phyloP scores from a whole-genome alignment of 768 basidiomycete species.

The Collybiopsis confluens region DNA sequence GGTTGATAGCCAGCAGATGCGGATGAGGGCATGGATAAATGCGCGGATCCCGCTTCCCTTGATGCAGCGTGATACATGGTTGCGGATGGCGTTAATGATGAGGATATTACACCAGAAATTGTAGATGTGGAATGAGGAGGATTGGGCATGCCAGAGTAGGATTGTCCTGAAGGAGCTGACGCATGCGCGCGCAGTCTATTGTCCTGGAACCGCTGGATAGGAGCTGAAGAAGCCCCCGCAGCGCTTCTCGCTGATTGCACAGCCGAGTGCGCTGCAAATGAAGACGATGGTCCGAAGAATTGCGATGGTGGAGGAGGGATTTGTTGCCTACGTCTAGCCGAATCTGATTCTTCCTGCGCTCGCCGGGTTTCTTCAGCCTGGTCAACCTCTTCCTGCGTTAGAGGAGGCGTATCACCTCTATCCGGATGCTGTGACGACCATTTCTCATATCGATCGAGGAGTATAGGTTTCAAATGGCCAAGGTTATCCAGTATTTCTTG shows the following conservation, averaged over 20 bases:
- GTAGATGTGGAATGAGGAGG: slow-evolving; percentile 10
- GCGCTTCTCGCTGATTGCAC: slow-evolving; percentile 27
- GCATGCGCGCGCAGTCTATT: slow-evolving; percentile 24
- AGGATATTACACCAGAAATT: neutral
- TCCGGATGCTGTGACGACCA: slow-evolving; percentile 49
- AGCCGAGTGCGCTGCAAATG: slow-evolving; percentile 13
- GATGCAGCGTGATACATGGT: neutral
- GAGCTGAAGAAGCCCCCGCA: slow-evolving; percentile 14
- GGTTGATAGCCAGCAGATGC: slow-evolving; percentile 24
- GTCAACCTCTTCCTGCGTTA: slow-evolving; percentile 15
- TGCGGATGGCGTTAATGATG: neutral
- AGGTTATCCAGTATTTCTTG: slow-evolving; percentile 69
- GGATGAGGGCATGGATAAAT: slow-evolving; percentile 27
- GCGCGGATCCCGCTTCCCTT: slow-evolving; percentile 20
- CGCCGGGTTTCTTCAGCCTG: slow-evolving; percentile 10
- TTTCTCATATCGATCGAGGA: slow-evolving; percentile 60
- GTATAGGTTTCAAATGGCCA: slow-evolving; percentile 55
- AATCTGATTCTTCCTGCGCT: slow-evolving; percentile 1
- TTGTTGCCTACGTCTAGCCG: neutral
- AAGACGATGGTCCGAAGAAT: slow-evolving; percentile 10
- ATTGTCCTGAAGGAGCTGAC: slow-evolving; percentile 15
- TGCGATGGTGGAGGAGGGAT: slow-evolving; percentile 2
- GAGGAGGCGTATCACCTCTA: slow-evolving; percentile 22
- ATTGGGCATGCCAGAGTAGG: neutral
- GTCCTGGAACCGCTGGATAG: slow-evolving; percentile 20